phyloP scores from a whole-genome alignment of 306 rosid species.

The Pterocarpus santalinus region DNA sequence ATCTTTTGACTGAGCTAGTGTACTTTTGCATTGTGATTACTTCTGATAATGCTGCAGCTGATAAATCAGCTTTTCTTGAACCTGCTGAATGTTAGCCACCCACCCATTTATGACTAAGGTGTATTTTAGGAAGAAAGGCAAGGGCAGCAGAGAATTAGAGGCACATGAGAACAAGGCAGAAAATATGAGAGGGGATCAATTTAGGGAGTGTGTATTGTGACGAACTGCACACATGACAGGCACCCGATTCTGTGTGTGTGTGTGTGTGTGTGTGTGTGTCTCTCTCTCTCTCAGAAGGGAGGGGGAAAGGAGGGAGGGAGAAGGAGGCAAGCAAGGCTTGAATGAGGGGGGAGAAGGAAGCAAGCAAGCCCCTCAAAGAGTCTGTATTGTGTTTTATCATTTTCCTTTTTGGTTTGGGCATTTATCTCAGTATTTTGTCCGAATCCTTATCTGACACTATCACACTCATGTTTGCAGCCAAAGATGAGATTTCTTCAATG shows the following conservation, averaged over 20 bases:
- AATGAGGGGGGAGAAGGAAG: background rate
- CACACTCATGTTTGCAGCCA: background rate
- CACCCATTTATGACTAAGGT: background rate
- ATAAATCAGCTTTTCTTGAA: too few species aligned
- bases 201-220: slow-evolving; percentile 19
- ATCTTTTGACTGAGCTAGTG: background rate
- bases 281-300: background rate
- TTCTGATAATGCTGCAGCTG: background rate
- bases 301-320: background rate
- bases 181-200: slow-evolving; percentile 29
- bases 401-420: slow-evolving; percentile 7
- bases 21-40: slow-evolving; percentile 21
- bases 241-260: slow-evolving; percentile 12
- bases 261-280: too few species aligned
- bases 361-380: slow-evolving; percentile 17
- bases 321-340: slow-evolving; percentile 5
- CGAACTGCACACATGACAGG: background rate
- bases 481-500: slow-evolving; percentile 7
- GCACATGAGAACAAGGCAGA: background rate
- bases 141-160: slow-evolving; percentile 16
- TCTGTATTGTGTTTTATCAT: background rate
- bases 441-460: slow-evolving; percentile 5
- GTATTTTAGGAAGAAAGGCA: slow-evolving; percentile 1
- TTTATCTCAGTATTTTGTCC: slow-evolving; percentile 30
- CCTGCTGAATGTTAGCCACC: background rate